Base-by-base conservation (phyloP, 1,139 yeast genomes). In the Sugiyamaella xylanicola region DNA sequence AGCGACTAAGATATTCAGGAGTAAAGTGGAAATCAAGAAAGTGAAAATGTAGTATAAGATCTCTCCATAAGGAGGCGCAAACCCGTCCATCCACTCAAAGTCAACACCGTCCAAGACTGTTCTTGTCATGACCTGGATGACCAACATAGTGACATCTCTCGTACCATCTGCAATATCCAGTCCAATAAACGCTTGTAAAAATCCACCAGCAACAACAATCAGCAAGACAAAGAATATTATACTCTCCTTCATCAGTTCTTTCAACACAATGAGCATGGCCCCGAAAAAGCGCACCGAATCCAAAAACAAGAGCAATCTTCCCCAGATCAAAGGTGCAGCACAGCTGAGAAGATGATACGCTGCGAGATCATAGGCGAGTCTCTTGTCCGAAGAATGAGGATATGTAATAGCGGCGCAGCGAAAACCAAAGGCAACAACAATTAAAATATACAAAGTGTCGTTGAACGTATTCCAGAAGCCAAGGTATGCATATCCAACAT, bases 251-350 rank as follows among this genome's bases (percentile, higher is more conserved):
- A 90, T 85, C 88, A 90, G 86, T 58, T 86, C 86, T 65, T 87
- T 87, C 56, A 88, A 75, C 2, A 90, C 93, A 41, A 90, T 93
- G 62, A 90, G 80, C 90, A 89, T 86, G 2, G 92, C 91, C 43
- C 97, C 97, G 53, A 89, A 90, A 70, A 90, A 89, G 64, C 83
- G 80, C 62, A 86, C 84, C 2, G 93, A 86, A 68, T 90, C 97
- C 65, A 89, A 78, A 70, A 78, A 89, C 46, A 90, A 76, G 55
- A 90, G 74, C 56, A 90, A 73, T 56, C 97, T 77, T 4, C 88
- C 81, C 95, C 96, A 90, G 80, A 90, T 85, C 62, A 90, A 76
- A 1, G 97, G 97, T 1, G 96, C 87, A 13, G 89, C 91, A 66
- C 93, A 79, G 0, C 96, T 85, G 54, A 90, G 73, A 2, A 88